phyloP scores from a whole-genome alignment of 2,329 filamentous ascomycete genomes.

The Falciphora oryzae region DNA sequence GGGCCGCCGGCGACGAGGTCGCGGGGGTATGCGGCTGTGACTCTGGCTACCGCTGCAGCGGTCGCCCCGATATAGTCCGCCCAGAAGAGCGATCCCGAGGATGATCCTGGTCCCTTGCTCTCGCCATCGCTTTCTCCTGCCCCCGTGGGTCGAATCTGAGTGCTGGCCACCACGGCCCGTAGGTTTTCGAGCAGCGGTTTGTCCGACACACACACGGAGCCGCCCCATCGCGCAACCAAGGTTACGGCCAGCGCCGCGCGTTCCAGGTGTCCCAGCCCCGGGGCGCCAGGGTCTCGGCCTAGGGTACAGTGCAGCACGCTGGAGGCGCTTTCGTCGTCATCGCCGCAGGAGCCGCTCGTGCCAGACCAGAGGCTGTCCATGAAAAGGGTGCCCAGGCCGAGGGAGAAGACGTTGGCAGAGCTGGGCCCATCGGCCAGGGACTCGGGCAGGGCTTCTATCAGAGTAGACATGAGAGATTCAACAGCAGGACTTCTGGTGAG shows the following conservation, averaged over 20 bases:
- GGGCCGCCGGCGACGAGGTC: not conserved
- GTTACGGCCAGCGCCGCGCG: slow-evolving; percentile 67
- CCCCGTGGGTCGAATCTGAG: not conserved
- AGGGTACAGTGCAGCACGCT: slow-evolving; percentile 69
- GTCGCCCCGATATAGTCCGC: slow-evolving; percentile 46
- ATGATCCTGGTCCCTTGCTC: slow-evolving; percentile 32
- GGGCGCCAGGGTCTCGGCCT: slow-evolving; percentile 59
- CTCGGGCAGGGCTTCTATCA: slow-evolving; percentile 24
- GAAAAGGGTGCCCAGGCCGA: slow-evolving; percentile 40
- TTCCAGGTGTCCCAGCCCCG: slow-evolving; percentile 68
- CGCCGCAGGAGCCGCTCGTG: slow-evolving; percentile 36
- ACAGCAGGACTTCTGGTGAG: not conserved
- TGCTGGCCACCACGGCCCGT: slow-evolving; percentile 29
- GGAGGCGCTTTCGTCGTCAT: slow-evolving; percentile 52
- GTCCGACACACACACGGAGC: slow-evolving; percentile 47
- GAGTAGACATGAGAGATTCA: not conserved
- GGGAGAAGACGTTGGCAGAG: slow-evolving; percentile 31
- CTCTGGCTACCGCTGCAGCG: slow-evolving; percentile 34
- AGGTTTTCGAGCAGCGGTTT: slow-evolving; percentile 35
- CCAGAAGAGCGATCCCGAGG: slow-evolving; percentile 37
- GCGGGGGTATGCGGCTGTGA: slow-evolving; percentile 37
- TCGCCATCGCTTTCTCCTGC: slow-evolving; percentile 24
- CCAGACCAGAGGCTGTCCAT: slow-evolving; percentile 42
- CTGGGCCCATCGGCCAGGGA: slow-evolving; percentile 21
- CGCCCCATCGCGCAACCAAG: slow-evolving; percentile 69